Evolutionary conservation across 129 eudicot species (phyloP), one percentile per base, ranked within the genome.

Genomic region (sunflower (Helianthus annuus)): DNA sequence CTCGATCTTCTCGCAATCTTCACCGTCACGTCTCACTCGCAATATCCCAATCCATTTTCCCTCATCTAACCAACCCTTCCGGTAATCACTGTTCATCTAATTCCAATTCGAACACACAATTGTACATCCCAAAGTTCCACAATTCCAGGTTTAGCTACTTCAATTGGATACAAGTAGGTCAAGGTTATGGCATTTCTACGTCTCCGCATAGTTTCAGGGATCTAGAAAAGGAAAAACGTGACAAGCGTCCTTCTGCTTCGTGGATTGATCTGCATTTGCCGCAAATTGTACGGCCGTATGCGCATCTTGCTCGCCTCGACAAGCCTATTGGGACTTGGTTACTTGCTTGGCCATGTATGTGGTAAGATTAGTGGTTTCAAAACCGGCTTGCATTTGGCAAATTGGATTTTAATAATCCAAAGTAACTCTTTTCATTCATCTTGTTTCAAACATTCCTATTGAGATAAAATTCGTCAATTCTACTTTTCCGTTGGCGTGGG

Each of bases 311-410:
- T 19, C 82, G 96, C 7, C 55, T 88, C 70, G 92, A 91, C 83
- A 84, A 82, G 71, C 92, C 95, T 36, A 88, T 91, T 49, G 97
- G 97, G 13, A 91, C 97, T 57, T 91, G 97, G 97, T 87, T 91
- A 59, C 96, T 91, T 63, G 97, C 96, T 69, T 88, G 96, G 96
- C 97, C 97, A 10, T 88, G 97, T 76, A 81, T 91, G 86, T 91
- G 97, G 97, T 91, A 68, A 34, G 95, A 48, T 17, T 24, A 5
- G 8, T 3, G 40, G 15, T 22, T 74, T 17, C 19, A 22, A n/a
- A 19, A 19, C 22, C 22, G 22, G 22, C 13, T 64, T 64, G 42
- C 45, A 46, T 72, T 42, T 42, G 46, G 1, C 46, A 42, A 40
- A 7, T 42, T 42, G 46, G 46, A 42, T 42, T 42, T 42, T 42